Evolutionary conservation across 768 basidiomycete genomes (phyloP).

Genomic region (Naganishia randhawae): DNA sequence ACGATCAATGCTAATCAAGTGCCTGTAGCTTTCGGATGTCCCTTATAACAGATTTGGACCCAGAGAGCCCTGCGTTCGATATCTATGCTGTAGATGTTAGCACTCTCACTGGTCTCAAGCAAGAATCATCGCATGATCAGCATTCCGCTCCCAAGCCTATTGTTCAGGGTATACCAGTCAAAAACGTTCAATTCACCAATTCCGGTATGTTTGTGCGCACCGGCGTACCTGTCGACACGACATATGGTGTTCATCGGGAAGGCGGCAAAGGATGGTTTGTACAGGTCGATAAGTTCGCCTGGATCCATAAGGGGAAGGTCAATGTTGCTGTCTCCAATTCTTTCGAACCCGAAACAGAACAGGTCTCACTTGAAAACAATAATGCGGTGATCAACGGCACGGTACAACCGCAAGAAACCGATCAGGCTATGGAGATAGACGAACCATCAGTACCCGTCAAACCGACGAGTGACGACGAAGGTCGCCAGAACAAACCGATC

Average conservation of each 20-base stretch:
- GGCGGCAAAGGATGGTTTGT: slow-evolving; percentile 12
- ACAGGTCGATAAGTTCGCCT: slow-evolving; percentile 1
- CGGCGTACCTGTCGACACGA: slow-evolving; percentile 3
- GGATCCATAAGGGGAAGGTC: neutral
- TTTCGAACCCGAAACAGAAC: neutral
- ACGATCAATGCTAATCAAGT: neutral
- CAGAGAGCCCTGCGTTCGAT: neutral
- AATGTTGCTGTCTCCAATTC: neutral
- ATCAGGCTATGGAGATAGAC: slow-evolving; percentile 1
- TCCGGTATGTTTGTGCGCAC: slow-evolving; percentile 22
- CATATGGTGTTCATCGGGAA: slow-evolving; percentile 9
- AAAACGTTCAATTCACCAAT: slow-evolving; percentile 23
- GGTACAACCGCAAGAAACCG: neutral
- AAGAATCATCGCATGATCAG: neutral
- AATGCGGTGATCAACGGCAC: neutral
- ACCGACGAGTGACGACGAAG: neutral
- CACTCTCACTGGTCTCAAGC: neutral
- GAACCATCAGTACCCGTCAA: neutral
- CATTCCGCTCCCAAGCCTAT: neutral
- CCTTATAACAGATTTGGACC: neutral
- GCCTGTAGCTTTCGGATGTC: slow-evolving; percentile 2
- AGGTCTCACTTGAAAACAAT: too few relatives aligned
- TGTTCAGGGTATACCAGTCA: neutral
- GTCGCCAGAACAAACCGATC: neutral
- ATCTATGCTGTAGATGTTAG: neutral